A percentile compares a stretch with the other conserved stretches of the same genome.
phyloP scores from a whole-genome alignment of 176 grass and related monocot genomes.

The sorghum (Sorghum bicolor) region DNA sequence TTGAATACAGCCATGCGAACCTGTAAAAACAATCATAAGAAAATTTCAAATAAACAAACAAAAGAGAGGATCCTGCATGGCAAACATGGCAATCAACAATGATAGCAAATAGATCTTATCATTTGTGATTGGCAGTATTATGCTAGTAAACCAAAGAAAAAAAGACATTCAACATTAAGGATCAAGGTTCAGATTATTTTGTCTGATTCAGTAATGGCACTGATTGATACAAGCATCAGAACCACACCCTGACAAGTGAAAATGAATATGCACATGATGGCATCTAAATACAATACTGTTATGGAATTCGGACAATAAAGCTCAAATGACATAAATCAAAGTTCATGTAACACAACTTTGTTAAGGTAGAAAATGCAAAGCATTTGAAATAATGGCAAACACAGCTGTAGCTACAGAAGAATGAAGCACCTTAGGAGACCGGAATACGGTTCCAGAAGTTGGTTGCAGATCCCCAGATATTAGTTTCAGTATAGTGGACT shows the following conservation, averaged over 20 bases:
- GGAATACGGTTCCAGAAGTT: constrained; percentile 93
- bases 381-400: neutral
- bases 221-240: constrained; percentile 1
- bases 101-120: neutral
- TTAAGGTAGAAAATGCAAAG: neutral
- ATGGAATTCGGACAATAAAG: neutral
- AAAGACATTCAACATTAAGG: neutral
- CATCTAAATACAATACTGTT: neutral
- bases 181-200: neutral
- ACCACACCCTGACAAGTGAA: neutral
- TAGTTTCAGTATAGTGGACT: constrained; percentile 95
- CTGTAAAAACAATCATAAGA: constrained; percentile 28
- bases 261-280: neutral
- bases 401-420: neutral
- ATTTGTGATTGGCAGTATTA: neutral
- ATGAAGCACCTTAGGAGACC: constrained; percentile 73
- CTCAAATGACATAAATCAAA: neutral
- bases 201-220: neutral
- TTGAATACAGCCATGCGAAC: constrained; percentile 98
- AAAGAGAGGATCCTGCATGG: constrained; percentile 3
- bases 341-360: neutral
- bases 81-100: constrained; percentile 1
- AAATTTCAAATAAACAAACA: constrained; percentile 19
- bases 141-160: neutral
- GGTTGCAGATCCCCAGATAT: constrained; percentile 97